These are phyloP conservation scores for Diplodia sapinea DNA, from an alignment of 2,329 filamentous ascomycete genomes.

Conservation along the genomic window DNA sequence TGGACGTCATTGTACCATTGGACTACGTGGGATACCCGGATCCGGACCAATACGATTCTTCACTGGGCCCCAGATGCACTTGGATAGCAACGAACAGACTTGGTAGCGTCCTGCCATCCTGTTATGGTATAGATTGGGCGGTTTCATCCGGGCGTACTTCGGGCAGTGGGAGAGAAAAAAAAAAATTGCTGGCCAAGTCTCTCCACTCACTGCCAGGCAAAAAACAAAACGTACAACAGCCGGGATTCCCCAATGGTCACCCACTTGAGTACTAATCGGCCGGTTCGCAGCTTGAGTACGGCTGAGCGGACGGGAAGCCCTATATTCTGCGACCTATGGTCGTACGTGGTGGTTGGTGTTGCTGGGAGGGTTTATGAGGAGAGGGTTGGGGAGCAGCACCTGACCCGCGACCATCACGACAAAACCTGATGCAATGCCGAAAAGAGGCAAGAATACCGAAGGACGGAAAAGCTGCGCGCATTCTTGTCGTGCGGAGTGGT, in stretches of 20 bases:
- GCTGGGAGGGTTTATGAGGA: background rate
- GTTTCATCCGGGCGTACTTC: background rate
- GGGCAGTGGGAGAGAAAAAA: background rate
- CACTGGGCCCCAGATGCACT: background rate
- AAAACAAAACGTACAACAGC: conserved; percentile 34
- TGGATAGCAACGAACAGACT: background rate
- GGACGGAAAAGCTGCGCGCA: background rate
- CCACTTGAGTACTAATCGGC: conserved; percentile 33
- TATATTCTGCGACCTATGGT: conserved; percentile 28
- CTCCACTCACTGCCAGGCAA: background rate
- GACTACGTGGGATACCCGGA: background rate
- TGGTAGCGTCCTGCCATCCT: no score
- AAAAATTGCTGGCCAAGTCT: no score
- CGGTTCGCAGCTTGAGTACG: conserved; percentile 28
- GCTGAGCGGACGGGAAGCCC: conserved; percentile 11
- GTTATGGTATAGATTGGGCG: background rate
- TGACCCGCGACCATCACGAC: no score
- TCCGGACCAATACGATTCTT: background rate
- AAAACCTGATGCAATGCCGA: background rate
- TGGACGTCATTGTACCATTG: background rate
- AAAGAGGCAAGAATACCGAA: background rate
- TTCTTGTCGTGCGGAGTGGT: background rate
- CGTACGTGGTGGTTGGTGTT: conserved; percentile 22
- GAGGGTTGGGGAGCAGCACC: no score
- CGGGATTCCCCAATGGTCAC: conserved; percentile 32